These are phyloP conservation scores for Globisporangium polare DNA, from an alignment of 352 stramenopile species.

Conservation along the genomic window DNA sequence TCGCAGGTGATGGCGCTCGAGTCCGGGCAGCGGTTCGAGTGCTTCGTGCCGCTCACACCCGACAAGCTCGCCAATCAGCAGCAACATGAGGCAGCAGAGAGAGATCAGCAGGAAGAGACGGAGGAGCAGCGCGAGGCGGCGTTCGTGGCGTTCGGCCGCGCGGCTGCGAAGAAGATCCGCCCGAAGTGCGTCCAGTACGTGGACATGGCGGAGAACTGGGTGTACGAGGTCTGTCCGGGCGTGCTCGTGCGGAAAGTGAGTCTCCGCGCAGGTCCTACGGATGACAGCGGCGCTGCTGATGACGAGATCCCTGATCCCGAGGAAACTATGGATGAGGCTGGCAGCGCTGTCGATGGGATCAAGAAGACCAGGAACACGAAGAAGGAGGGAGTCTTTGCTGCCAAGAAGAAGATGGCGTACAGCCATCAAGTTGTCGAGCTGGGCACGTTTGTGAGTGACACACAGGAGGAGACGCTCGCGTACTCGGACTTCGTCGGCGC, in stretches of 20 bases:
- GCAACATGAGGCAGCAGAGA: background rate
- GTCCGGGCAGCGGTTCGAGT: slow-evolving; percentile 67
- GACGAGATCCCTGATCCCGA: background rate
- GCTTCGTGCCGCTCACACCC: slow-evolving; percentile 48
- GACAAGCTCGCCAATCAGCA: slow-evolving; percentile 11
- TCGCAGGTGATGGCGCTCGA: slow-evolving; percentile 62
- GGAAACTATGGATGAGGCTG: background rate
- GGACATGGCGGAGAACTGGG: slow-evolving; percentile 39
- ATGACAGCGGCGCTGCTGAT: background rate
- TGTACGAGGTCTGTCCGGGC: slow-evolving; percentile 67
- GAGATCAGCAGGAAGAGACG: background rate
- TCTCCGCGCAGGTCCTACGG: slow-evolving; percentile 13
- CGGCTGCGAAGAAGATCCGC: slow-evolving; percentile 48
- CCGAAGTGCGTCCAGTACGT: slow-evolving; percentile 65
- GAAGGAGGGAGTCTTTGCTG: background rate
- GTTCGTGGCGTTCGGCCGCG: slow-evolving; percentile 50
- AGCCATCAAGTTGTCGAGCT: slow-evolving; percentile 37
- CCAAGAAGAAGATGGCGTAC: background rate
- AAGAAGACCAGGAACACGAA: slow-evolving; percentile 5
- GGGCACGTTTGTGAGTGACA: slow-evolving; percentile 33
- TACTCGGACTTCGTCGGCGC: slow-evolving; percentile 49
- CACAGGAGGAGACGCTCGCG: slow-evolving; percentile 18
- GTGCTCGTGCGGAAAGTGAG: slow-evolving; percentile 52
- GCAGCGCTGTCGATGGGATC: background rate
- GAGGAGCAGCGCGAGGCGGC: slow-evolving; percentile 8